Evolutionary conservation across 2,329 filamentous ascomycete species (phyloP).

Genomic region (Dactylellina cionopaga): DNA sequence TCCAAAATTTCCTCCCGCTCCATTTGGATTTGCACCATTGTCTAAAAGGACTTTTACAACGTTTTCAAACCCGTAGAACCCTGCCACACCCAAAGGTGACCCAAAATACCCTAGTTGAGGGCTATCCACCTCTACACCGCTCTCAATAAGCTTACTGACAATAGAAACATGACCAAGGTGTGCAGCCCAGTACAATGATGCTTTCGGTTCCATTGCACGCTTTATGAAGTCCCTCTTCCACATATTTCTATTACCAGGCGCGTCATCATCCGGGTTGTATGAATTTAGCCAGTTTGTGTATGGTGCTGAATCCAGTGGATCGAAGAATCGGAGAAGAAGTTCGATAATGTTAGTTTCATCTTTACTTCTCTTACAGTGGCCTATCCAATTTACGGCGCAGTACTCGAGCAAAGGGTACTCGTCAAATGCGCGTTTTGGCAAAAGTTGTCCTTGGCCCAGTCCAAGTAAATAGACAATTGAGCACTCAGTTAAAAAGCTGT

Average conservation of each 20-base stretch:
- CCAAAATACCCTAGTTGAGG: constrained; percentile 50
- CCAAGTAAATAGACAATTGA: constrained; percentile 21
- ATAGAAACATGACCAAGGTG: neutral
- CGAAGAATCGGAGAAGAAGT: constrained; percentile 9
- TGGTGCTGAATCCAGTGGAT: neutral
- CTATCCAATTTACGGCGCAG: constrained; percentile 26
- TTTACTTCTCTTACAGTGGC: constrained; percentile 6
- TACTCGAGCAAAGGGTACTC: constrained; percentile 39
- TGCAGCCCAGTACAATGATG: constrained; percentile 22
- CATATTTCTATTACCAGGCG: neutral
- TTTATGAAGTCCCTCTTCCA: neutral
- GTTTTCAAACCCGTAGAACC: constrained; percentile 54
- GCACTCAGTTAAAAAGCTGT: constrained; percentile 24
- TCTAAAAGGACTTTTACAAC: constrained; percentile 58
- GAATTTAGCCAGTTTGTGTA: constrained; percentile 37
- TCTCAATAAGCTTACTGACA: neutral
- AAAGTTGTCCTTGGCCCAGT: constrained; percentile 7
- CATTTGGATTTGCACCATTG: constrained; percentile 57
- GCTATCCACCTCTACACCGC: constrained; percentile 5
- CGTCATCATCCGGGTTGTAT: constrained; percentile 19
- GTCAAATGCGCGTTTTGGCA: neutral
- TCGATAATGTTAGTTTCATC: neutral
- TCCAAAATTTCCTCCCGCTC: constrained; percentile 52
- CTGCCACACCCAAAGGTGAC: constrained; percentile 58
- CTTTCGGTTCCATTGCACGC: neutral